Evolutionary conservation across 352 stramenopile genomes (phyloP), one percentile per base, ranked within the genome.

Genomic region (Phytophthora hibernalis): DNA sequence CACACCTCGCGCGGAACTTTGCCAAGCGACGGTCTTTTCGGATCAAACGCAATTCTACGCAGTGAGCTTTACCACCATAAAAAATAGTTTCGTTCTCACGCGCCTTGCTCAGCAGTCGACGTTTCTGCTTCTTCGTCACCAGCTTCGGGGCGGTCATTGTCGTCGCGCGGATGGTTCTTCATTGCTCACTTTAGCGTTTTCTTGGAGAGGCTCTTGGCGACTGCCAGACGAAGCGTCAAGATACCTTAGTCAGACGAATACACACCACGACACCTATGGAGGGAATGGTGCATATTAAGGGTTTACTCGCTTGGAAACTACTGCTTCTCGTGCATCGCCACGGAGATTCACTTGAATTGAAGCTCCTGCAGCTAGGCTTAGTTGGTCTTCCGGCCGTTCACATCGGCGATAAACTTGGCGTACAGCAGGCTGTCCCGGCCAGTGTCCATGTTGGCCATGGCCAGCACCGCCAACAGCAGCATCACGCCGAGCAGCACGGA

Each of bases 331-430:
- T 33, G 63, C 33, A 35, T 30, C 20, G 24, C 24, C 26, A 20
- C 56, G 53, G 21, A 31, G 26, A 10, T 40, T 49, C 43, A 58
- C 43, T 54, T 43, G 49, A 59, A 57, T 42, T 43, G 35, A 66
- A 40, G 57, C 33, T 43, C 48, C 21, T 58, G 21, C 55, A 61
- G 33, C 45, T 58, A 38, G 30, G 57, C 54, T 77, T 82, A 91
- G 54, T 88, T 81, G 31, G 56, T 75, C 66, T 91, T 91, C 31
- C 78, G 80, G 50, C 75, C 53, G 54, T 69, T 82, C 33, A 76
- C 68, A 60, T 86, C 72, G 3, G 82, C 79, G 44, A 79, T 88
- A 62, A 96, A 96, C 78, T 96, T 96, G 79, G 87, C 88, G 63
- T 92, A 93, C 10, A 96, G 75, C 53, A 96, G 69, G 65, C 81